Conservation (phyloP, 202 grass and related monocot species). For the Brachypodium distachyon region DNA sequence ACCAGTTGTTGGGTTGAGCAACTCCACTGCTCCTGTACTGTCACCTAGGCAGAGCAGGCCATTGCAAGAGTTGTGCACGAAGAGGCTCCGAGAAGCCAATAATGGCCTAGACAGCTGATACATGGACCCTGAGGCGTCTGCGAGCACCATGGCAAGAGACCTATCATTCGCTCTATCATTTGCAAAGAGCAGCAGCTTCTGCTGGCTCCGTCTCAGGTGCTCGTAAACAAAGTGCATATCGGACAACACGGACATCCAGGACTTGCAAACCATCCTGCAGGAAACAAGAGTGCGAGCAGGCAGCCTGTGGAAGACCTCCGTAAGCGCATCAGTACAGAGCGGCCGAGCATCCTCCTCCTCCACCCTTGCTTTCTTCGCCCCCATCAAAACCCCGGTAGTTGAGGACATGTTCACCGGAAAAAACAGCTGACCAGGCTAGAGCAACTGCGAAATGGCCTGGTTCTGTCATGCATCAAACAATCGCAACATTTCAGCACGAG, state of each 20-base stretch:
- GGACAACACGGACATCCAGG: conserved; percentile 32
- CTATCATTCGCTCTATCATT: conserved; percentile 21
- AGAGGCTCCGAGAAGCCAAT: conserved; percentile 3
- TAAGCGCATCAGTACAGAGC: conserved; percentile 34
- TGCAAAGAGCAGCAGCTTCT: conserved; percentile 41
- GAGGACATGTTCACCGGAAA: not conserved
- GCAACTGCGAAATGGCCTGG: not conserved
- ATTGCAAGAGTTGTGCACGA: conserved; percentile 58
- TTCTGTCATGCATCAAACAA: not conserved
- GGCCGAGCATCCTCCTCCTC: conserved; percentile 11
- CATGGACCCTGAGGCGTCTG: conserved; percentile 5
- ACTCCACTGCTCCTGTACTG: conserved; percentile 30
- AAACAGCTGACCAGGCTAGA: not conserved
- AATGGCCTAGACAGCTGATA: conserved; percentile 31
- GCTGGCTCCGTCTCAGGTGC: conserved; percentile 11
- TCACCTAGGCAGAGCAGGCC: conserved; percentile 47
- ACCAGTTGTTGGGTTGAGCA: conserved; percentile 37
- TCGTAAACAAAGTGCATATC: conserved; percentile 34
- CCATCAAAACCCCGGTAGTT: not conserved
- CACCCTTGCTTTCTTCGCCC: conserved; percentile 16
- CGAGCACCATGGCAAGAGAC: conserved; percentile 27
- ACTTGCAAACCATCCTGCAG: conserved; percentile 52
- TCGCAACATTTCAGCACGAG: not conserved
- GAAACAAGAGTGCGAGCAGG: conserved; percentile 30
- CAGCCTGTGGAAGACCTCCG: conserved; percentile 40